Base-by-base conservation (phyloP, 768 basidiomycete genomes). In the Lactarius quietus region DNA sequence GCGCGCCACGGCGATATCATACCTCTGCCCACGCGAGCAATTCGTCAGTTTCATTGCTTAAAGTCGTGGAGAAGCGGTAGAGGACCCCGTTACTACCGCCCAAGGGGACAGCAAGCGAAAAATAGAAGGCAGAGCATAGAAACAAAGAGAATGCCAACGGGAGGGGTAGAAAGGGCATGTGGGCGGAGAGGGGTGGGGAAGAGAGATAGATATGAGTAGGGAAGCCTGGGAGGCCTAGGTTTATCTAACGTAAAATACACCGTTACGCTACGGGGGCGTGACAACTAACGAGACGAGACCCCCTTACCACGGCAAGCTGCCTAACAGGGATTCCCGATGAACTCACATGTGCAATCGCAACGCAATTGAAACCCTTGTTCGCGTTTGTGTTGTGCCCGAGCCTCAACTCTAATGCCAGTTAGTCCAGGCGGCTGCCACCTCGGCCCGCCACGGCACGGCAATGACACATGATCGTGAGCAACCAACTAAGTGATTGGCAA, bases 21-120 rank as follows among this genome's bases (percentile, higher is more conserved):
- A 66, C 65, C 65, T 57, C 52, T n/a, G 65, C 65, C 65, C 65
- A 66, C n/a, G 65, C 57, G 31, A 66, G 65, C 7, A 66, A 48
- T 20, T 57, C 52, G 8, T 62, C 57, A 1, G 41, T 59, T 33
- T 66, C 61, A 5, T 62, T 62, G 15, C 31, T 45, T 23, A 57
- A 62, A 38, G 31, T 18, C 15, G 61, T 51, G 26, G 57, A 52
- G 56, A 66, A 66, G 51, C 65, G 65, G 48, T 66, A 62, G 33
- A 66, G 61, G 17, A 66, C 20, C 0, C 65, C 65, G n/a, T 4
- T 51, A 5, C 53, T 12, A 45, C 23, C n/a, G 17, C 35, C 29
- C 8, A 57, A 6, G 20, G 65, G 60, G 51, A 53, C 15, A 5
- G 61, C 65, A 28, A 35, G 45, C n/a, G 56, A 57, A 38, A 39